Percentiles rank a stretch among this genome's conserved stretches.
Evolutionary conservation across 305 asterid genomes (phyloP).

Genomic region (Fraxinus latifolia): DNA sequence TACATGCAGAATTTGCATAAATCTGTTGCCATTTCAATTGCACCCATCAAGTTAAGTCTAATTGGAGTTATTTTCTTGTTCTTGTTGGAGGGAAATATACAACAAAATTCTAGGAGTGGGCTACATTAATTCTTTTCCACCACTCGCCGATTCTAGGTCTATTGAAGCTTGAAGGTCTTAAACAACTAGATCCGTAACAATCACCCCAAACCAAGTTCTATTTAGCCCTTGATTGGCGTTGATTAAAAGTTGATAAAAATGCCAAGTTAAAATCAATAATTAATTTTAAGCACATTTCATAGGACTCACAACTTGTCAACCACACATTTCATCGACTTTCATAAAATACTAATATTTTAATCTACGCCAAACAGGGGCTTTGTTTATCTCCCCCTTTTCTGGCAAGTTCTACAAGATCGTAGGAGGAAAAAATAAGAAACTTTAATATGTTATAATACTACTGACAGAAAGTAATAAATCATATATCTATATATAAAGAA

Average conservation of each 20-base stretch:
- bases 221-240: neutral
- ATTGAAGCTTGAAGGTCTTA: neutral
- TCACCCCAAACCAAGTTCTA: neutral
- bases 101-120: neutral
- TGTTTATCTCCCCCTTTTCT: neutral
- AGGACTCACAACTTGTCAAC: too few species aligned
- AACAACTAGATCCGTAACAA: neutral
- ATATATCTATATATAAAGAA: neutral
- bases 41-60: neutral
- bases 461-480: neutral
- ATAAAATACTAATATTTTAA: neutral
- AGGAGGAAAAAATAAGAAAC: neutral
- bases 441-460: too few species aligned
- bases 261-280: neutral
- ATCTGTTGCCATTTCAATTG: neutral
- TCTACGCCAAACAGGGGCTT: neutral
- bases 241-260: neutral
- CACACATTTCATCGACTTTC: neutral
- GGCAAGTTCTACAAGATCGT: neutral
- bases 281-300: too few species aligned
- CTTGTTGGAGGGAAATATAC: neutral
- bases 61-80: neutral
- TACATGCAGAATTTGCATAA: neutral
- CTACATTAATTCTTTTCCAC: neutral
- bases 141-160: neutral